Evolutionary conservation across 2,329 filamentous ascomycete species (phyloP).

Genomic region (Rhinocladiella similis): DNA sequence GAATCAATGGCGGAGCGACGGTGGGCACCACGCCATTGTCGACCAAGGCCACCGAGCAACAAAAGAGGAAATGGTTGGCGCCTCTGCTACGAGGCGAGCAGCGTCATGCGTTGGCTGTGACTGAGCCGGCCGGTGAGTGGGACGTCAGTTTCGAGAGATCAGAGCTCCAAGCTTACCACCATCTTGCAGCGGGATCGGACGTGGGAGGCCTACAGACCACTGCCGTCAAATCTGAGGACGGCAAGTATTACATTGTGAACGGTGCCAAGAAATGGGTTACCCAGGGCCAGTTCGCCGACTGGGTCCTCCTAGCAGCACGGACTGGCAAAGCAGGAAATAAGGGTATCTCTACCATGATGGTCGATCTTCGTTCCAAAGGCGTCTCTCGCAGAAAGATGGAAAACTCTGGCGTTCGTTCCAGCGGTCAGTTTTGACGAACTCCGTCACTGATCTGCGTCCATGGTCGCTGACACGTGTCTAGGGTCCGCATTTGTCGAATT

Average conservation of each 20-base stretch:
- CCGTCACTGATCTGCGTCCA: conserved; percentile 60
- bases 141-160: conserved; percentile 74
- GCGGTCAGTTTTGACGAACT: conserved; percentile 61
- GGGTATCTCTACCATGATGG: conserved; percentile 75
- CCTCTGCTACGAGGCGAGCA: too few relatives aligned
- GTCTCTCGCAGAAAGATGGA: conserved; percentile 68
- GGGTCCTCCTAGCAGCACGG: conserved; percentile 86
- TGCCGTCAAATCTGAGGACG: conserved; percentile 57
- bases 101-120: conserved; percentile 39
- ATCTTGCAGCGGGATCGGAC: conserved; percentile 61
- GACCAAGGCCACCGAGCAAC: too few relatives aligned
- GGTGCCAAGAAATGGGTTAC: conserved; percentile 99
- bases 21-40: too few relatives aligned
- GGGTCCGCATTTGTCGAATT: conserved; percentile 68
- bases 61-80: too few relatives aligned
- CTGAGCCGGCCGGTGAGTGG: conserved; percentile 62
- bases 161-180: conserved; percentile 38
- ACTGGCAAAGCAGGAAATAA: conserved; percentile 66
- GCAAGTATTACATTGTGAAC: conserved; percentile 59
- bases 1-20: too few relatives aligned
- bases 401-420: conserved; percentile 49
- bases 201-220: conserved; percentile 65
- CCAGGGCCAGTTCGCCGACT: conserved; percentile 95
- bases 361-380: conserved; percentile 67
- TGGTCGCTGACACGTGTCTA: too few relatives aligned